Evolutionary conservation across 176 grass and related monocot species (phyloP).

Genomic region (Saccharum spontaneum): DNA sequence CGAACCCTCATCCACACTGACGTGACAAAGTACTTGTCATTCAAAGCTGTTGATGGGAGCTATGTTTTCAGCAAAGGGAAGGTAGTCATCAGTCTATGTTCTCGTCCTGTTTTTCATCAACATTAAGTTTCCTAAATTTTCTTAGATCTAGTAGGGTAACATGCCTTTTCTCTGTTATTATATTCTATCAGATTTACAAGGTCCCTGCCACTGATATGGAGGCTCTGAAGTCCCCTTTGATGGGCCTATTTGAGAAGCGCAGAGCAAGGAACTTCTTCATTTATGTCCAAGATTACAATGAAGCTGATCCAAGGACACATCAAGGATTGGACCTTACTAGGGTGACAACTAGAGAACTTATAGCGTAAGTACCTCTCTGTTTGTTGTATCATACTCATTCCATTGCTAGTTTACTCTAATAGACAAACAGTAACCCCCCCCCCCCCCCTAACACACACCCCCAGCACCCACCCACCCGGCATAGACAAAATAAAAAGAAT

Average conservation of each 20-base stretch:
- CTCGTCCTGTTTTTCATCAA: constrained; percentile 10
- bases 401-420: background rate
- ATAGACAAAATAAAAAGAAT: no score
- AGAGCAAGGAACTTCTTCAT: constrained; percentile 92
- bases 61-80: constrained; percentile 95
- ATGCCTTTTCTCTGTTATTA: constrained; percentile 1
- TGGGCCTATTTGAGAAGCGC: constrained; percentile 94
- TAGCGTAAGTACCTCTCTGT: constrained; percentile 53
- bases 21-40: constrained; percentile 88
- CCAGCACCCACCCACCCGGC: no score
- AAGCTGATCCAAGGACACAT: constrained; percentile 85
- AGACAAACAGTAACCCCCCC: background rate
- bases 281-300: constrained; percentile 85
- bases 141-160: constrained; percentile 11
- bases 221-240: constrained; percentile 87
- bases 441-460: no score
- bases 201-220: constrained; percentile 94
- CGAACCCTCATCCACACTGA: constrained; percentile 83
- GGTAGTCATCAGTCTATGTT: constrained; percentile 38
- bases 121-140: background rate
- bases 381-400: constrained; percentile 14
- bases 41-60: constrained; percentile 95
- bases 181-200: constrained; percentile 76
- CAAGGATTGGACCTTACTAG: constrained; percentile 84
- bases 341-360: constrained; percentile 77